These are phyloP conservation scores for Penicillium sp. DNA, from an alignment of 2,329 filamentous ascomycete genomes.

Conservation along the genomic window DNA sequence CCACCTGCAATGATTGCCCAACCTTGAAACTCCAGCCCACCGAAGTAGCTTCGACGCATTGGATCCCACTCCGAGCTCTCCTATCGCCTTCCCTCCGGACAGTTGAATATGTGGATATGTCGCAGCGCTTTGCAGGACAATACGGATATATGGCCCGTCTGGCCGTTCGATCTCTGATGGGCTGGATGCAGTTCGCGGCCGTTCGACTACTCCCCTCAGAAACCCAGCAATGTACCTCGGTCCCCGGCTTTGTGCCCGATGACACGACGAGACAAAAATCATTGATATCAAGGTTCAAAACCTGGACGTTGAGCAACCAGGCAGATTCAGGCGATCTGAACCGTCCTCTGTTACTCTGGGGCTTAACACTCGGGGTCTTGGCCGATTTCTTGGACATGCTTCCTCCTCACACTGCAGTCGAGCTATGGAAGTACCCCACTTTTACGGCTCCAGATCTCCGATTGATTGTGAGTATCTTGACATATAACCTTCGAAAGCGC, in stretches of 20 bases:
- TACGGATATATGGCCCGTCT: constrained; percentile 61
- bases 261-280: constrained; percentile 33
- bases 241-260: constrained; percentile 56
- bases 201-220: constrained; percentile 67
- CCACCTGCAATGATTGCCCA: constrained; percentile 63
- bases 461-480: constrained; percentile 65
- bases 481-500: constrained; percentile 61
- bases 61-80: constrained; percentile 69
- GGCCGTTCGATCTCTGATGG: constrained; percentile 63
- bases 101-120: constrained; percentile 68
- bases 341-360: constrained; percentile 68
- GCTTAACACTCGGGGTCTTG: constrained; percentile 69
- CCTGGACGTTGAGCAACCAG: constrained; percentile 39
- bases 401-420: constrained; percentile 66
- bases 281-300: constrained; percentile 35
- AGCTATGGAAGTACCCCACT: constrained; percentile 71
- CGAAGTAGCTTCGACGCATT: constrained; percentile 72
- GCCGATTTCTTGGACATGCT: constrained; percentile 72
- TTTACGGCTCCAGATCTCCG: constrained; percentile 69
- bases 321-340: constrained; percentile 40
- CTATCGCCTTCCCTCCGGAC: constrained; percentile 66
- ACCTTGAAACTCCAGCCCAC: constrained; percentile 68
- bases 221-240: constrained; percentile 63
- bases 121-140: constrained; percentile 64
- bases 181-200: constrained; percentile 72